phyloP scores from a whole-genome alignment of 179 eudicot species.

The Beta lomatogona region DNA sequence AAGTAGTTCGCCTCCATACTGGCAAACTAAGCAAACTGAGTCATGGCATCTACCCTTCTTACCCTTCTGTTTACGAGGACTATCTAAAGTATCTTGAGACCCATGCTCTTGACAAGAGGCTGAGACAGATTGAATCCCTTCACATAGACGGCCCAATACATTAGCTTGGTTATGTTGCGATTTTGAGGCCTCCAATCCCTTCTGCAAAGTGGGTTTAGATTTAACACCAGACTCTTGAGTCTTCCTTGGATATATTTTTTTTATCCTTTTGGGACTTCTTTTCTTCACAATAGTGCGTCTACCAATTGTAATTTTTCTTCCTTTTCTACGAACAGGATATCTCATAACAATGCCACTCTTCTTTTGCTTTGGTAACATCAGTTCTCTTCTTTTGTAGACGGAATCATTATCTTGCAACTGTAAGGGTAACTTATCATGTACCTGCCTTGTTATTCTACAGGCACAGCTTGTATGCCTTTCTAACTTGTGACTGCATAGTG shows the following conservation, averaged over 20 bases:
- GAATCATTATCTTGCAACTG: slow-evolving; percentile 22
- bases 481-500: slow-evolving; percentile 20
- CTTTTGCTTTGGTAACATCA: slow-evolving; percentile 26
- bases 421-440: slow-evolving; percentile 21
- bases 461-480: slow-evolving; percentile 20
- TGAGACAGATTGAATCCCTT: slow-evolving; percentile 22
- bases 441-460: slow-evolving; percentile 25
- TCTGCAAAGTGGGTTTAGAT: slow-evolving; percentile 18
- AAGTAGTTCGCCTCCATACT: slow-evolving; percentile 46
- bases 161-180: slow-evolving; percentile 6
- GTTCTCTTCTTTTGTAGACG: slow-evolving; percentile 27
- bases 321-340: slow-evolving; percentile 23
- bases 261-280: slow-evolving; percentile 33
- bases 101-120: slow-evolving; percentile 32
- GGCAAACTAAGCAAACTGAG: slow-evolving; percentile 60
- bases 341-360: slow-evolving; percentile 29
- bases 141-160: slow-evolving; percentile 7
- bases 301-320: slow-evolving; percentile 17
- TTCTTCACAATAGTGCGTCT: slow-evolving; percentile 20
- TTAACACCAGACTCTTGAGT: slow-evolving; percentile 28
- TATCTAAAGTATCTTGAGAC: slow-evolving; percentile 24
- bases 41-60: slow-evolving; percentile 36
- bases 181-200: slow-evolving; percentile 22
- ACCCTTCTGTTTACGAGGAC: slow-evolving; percentile 32
- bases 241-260: slow-evolving; percentile 32